Conservation (phyloP, 2,329 filamentous ascomycete species). For the Penicillium sp. region DNA sequence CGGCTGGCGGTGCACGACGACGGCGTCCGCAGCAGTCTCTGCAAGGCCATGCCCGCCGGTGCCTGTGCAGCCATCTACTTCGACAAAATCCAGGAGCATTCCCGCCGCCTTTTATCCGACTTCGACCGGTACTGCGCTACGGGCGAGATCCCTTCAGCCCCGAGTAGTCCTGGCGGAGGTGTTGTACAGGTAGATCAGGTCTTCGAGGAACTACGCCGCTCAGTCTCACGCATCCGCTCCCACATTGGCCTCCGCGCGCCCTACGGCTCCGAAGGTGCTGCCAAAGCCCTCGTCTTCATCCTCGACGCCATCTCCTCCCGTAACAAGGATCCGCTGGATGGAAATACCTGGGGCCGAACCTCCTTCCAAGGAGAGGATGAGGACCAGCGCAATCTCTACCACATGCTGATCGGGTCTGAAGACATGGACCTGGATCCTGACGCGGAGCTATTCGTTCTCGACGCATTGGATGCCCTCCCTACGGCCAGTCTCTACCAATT, state of each 20-base stretch:
- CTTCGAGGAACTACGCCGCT: conserved; percentile 29
- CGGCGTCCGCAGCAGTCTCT: conserved; percentile 39
- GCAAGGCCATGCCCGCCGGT: conserved; percentile 40
- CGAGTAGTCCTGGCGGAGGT: conserved; percentile 11
- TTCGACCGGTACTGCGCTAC: conserved; percentile 41
- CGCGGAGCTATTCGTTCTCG: conserved; percentile 36
- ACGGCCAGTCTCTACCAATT: conserved; percentile 30
- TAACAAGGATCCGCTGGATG: conserved; percentile 39
- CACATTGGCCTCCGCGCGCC: conserved; percentile 35
- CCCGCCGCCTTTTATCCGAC: conserved; percentile 32
- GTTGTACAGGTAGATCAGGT: conserved; percentile 30
- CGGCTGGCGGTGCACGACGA: conserved; percentile 44
- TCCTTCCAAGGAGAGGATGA: conserved; percentile 37
- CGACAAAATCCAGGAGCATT: conserved; percentile 40
- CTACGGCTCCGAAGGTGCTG: conserved; percentile 36
- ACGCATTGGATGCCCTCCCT: conserved; percentile 37
- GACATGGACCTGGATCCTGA: conserved; percentile 24
- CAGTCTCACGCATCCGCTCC: conserved; percentile 29
- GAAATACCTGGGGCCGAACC: conserved; percentile 32
- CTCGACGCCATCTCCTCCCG: conserved; percentile 37
- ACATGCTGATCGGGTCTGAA: conserved; percentile 38
- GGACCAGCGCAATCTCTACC: conserved; percentile 42
- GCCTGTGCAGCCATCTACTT: conserved; percentile 44
- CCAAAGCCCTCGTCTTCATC: conserved; percentile 36
- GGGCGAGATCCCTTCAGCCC: conserved; percentile 25